phyloP scores from a whole-genome alignment of 2,329 filamentous ascomycete species.

The Monosporascus sp. region DNA sequence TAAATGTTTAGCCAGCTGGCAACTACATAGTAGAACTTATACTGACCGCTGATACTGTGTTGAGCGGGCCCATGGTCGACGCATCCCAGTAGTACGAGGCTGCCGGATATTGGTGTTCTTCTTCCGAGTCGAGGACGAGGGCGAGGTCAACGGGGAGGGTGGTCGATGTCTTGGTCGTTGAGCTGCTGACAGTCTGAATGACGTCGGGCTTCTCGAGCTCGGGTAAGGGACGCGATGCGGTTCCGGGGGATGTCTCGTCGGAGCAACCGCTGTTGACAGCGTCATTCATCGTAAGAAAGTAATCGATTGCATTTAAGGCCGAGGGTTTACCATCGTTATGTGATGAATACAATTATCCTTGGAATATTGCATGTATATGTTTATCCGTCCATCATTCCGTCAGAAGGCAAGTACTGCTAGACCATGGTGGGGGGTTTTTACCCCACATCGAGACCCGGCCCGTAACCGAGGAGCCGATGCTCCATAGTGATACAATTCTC shows the following conservation, averaged over 20 bases:
- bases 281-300: background rate
- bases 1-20: background rate
- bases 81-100: conserved; percentile 54
- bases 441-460: background rate
- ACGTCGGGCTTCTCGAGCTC: conserved; percentile 21
- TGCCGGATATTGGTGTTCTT: background rate
- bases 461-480: background rate
- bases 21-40: conserved; percentile 9
- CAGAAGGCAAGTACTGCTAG: no score
- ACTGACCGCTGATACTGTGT: conserved; percentile 50
- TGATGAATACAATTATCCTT: background rate
- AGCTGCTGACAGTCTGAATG: conserved; percentile 17
- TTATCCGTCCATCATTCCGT: background rate
- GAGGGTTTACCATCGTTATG: background rate
- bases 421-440: background rate
- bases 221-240: conserved; percentile 14
- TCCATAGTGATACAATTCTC: no score
- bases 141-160: conserved; percentile 20
- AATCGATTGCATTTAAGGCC: background rate
- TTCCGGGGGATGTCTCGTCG: conserved; percentile 3
- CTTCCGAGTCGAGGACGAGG: conserved; percentile 17
- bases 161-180: conserved; percentile 9
- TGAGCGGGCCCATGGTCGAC: conserved; percentile 52
- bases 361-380: background rate
- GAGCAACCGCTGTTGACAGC: conserved; percentile 7